Evolutionary conservation across 176 grass and related monocot genomes (phyloP).

Genomic region (Zoysia japonica): DNA sequence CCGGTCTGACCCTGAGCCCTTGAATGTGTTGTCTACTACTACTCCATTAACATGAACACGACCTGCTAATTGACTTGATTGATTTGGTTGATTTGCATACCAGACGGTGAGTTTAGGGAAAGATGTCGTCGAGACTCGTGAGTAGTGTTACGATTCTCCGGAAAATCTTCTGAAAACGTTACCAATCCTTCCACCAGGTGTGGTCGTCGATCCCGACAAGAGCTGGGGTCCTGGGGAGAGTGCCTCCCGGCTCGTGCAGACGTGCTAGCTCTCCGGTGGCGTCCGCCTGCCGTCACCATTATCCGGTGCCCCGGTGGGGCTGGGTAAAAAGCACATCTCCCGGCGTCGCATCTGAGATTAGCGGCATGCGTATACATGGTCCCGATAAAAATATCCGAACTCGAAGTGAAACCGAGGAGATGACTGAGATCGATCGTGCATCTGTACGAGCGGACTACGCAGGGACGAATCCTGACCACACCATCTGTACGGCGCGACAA

Average conservation of each 20-base stretch:
- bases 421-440: neutral
- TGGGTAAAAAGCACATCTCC: neutral
- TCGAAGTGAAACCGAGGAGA: no score
- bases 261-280: neutral
- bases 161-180: no score
- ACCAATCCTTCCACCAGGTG: neutral
- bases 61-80: neutral
- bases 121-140: neutral
- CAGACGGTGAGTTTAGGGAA: neutral
- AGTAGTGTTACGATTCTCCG: no score
- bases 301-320: neutral
- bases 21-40: neutral
- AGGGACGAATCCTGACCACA: neutral
- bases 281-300: conserved; percentile 3
- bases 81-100: no score
- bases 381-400: neutral
- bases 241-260: no score
- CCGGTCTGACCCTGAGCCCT: neutral
- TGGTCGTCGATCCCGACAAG: neutral
- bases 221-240: no score
- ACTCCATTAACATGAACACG: neutral
- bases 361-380: conserved; percentile 3
- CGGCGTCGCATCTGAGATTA: neutral
- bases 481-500: neutral
- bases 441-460: neutral